These are phyloP conservation scores for Lecanicillium sp. DNA, from an alignment of 2,329 filamentous ascomycete genomes.

Conservation along the genomic window DNA sequence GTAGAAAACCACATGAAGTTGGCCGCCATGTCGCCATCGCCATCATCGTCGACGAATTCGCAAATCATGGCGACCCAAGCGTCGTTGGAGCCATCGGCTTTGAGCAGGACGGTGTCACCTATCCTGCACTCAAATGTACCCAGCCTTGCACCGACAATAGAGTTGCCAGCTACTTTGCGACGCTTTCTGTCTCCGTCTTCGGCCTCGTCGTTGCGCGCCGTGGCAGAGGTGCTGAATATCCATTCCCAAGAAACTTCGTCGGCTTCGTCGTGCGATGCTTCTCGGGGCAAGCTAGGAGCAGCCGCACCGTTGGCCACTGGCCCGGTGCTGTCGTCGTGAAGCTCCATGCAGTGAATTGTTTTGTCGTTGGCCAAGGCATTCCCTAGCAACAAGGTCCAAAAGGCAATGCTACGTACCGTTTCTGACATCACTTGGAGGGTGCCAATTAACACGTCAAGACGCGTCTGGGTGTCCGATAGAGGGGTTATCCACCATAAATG, in stretches of 20 bases:
- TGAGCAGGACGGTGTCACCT: slow-evolving; percentile 79
- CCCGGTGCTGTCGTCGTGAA: no score
- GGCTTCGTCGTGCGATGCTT: slow-evolving; percentile 82
- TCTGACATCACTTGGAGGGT: no score
- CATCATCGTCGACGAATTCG: slow-evolving; percentile 64
- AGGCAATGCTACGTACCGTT: no score
- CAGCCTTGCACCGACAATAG: slow-evolving; percentile 75
- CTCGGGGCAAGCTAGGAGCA: slow-evolving; percentile 52
- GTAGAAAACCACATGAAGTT: slow-evolving; percentile 96
- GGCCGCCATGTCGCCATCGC: slow-evolving; percentile 62
- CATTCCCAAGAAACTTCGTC: slow-evolving; percentile 73
- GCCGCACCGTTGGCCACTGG: no score
- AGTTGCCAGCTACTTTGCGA: slow-evolving; percentile 26
- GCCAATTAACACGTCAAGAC: no score
- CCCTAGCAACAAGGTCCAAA: no score
- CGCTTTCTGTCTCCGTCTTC: slow-evolving; percentile 26
- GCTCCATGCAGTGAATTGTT: no score
- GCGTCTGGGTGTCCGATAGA: no score
- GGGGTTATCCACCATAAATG: no score
- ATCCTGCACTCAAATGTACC: slow-evolving; percentile 72
- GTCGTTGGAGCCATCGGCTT: slow-evolving; percentile 78
- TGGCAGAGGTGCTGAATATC: slow-evolving; percentile 50
- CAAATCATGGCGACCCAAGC: slow-evolving; percentile 90
- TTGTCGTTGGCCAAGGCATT: no score
- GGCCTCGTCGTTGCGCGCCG: slow-evolving; percentile 12